Base-by-base conservation (phyloP, 768 basidiomycete species). In the Ramaria sp. region DNA sequence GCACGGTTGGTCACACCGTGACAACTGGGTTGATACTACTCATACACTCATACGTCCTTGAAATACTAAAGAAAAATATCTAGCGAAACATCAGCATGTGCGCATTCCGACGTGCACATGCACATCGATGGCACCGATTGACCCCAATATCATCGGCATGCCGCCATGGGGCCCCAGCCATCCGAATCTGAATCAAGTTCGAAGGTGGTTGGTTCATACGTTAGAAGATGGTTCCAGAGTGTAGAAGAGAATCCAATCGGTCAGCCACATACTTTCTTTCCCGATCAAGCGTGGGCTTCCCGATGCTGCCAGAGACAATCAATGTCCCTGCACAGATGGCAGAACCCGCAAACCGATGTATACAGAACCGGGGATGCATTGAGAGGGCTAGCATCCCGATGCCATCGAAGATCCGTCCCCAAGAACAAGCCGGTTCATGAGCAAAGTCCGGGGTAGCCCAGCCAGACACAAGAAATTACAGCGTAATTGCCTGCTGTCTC, bases 71-170 rank as follows among this genome's bases (percentile, higher is more conserved):
- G 20, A 53, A 7, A 41, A 38, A 13, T 33, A 53, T 24, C 27
- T 38, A 17, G n/a, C n/a, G 7, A 53, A 13, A 31, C 19, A 17
- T 49, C 12, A 27, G 31, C 22, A 24, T 7, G 5, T 49, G 22
- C n/a, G n/a, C n/a, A n/a, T n/a, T n/a, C n/a, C n/a, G n/a, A n/a
- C n/a, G n/a, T n/a, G n/a, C n/a, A n/a, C n/a, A n/a, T n/a, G n/a
- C n/a, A 49, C 22, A 49, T 7, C 12, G 24, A 27, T 19, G 7
- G 38, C 12, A 60, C 81, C 5, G 33, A 34, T 34, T 70, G 63
- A 86, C 84, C 86, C 86, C 33, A 79, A 78, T 62, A 86, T 84
- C 80, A 84, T 81, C 1, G 79, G 51, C 19, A 75, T 55, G 3
- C 80, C 86, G 1, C 86, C 7, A 87, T 61, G 0, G 86, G 86